phyloP scores from a whole-genome alignment of 345 rosid species.

The Gossypioides kirkii region DNA sequence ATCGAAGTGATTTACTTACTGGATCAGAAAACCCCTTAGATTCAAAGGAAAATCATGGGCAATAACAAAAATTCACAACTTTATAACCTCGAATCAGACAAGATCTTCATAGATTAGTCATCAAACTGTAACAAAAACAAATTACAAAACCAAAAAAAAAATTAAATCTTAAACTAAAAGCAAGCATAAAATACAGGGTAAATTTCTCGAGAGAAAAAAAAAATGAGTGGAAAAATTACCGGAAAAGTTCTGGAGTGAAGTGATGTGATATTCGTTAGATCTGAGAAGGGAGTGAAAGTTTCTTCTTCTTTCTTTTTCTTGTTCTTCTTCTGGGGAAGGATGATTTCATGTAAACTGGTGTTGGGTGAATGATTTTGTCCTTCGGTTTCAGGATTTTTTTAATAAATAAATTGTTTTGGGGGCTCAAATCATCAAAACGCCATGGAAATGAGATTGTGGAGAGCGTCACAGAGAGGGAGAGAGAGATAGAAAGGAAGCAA shows the following conservation, averaged over 20 bases:
- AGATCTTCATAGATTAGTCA: constrained; percentile 23
- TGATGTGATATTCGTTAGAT: constrained; percentile 10
- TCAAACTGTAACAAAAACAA: constrained; percentile 14
- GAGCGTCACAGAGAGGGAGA: not conserved
- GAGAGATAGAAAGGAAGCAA: constrained; percentile 14
- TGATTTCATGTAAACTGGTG: not conserved
- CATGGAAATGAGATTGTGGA: constrained; percentile 8
- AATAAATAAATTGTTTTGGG: not conserved
- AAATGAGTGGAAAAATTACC: constrained; percentile 19
- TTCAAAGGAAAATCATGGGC: constrained; percentile 9
- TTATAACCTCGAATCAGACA: constrained; percentile 16
- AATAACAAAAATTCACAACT: not conserved
- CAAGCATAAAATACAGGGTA: not conserved
- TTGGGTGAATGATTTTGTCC: not conserved
- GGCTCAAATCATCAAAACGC: constrained; percentile 5
- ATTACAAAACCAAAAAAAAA: not conserved
- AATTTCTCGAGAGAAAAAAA: not conserved
- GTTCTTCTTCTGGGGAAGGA: not conserved
- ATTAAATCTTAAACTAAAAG: not conserved
- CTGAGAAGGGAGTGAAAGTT: constrained; percentile 3
- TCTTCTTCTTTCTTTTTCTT: not conserved
- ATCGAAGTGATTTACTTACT: constrained; percentile 16
- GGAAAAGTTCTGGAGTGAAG: constrained; percentile 10
- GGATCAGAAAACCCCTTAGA: constrained; percentile 6
- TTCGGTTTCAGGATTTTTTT: not conserved